Conservation (phyloP, 768 basidiomycete genomes). For the Cyclocybe cylindracea region DNA sequence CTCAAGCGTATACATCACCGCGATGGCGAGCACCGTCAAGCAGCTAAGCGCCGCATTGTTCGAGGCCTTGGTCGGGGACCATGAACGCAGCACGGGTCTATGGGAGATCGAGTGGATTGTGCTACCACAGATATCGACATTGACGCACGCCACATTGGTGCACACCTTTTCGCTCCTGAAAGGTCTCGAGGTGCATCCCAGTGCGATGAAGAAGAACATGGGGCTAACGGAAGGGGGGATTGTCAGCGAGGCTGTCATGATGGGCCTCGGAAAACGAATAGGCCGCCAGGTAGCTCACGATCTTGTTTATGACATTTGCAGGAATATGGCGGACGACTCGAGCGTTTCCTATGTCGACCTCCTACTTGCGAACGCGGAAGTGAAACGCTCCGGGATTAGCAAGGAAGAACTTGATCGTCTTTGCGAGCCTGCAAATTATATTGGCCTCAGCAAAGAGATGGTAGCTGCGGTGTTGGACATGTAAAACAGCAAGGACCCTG, state of each 20-base stretch:
- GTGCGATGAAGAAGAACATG: constrained; percentile 41
- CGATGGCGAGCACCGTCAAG: constrained; percentile 41
- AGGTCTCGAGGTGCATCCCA: constrained; percentile 42
- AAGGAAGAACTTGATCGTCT: constrained; percentile 27
- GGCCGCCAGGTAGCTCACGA: constrained; percentile 49
- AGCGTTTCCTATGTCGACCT: constrained; percentile 31
- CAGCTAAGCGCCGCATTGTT: constrained; percentile 39
- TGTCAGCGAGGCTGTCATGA: constrained; percentile 49
- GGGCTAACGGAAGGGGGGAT: constrained; percentile 39
- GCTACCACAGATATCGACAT: constrained; percentile 43
- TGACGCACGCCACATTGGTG: constrained; percentile 39
- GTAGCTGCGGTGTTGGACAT: constrained; percentile 19
- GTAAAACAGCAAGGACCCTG: background rate
- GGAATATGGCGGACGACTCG: constrained; percentile 20
- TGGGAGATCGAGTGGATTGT: constrained; percentile 56
- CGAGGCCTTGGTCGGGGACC: constrained; percentile 50
- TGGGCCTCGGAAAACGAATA: constrained; percentile 40
- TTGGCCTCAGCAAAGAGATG: constrained; percentile 37
- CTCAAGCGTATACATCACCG: constrained; percentile 44
- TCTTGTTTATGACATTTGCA: constrained; percentile 43
- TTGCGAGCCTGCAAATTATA: constrained; percentile 40
- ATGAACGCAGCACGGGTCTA: constrained; percentile 48
- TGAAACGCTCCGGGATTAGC: constrained; percentile 25
- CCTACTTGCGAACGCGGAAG: constrained; percentile 27
- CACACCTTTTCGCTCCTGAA: constrained; percentile 36